These are phyloP conservation scores for Coemansia sp. DNA, from an alignment of 192 early-diverging fungal species.

Conservation along the genomic window DNA sequence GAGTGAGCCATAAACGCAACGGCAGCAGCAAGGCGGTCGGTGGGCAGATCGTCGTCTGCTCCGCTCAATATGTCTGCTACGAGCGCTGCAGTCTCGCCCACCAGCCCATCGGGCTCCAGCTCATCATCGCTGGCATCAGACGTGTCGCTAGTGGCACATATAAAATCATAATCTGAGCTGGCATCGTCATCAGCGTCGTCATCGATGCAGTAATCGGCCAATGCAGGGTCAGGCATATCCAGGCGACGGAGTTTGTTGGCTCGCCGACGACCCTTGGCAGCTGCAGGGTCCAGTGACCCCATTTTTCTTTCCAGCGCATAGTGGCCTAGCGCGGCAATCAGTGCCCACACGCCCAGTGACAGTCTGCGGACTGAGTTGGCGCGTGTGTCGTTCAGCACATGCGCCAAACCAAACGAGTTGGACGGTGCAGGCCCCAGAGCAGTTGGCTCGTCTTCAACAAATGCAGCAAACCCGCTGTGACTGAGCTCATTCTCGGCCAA, in stretches of 20 bases:
- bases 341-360: conserved; percentile 36
- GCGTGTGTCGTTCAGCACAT: conserved; percentile 30
- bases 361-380: conserved; percentile 27
- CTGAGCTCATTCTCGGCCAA: background rate
- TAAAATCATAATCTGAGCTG: conserved; percentile 33
- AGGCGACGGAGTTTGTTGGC: background rate
- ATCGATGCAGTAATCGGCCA: background rate
- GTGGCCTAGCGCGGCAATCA: conserved; percentile 26
- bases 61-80: conserved; percentile 31
- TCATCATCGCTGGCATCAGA: conserved; percentile 20
- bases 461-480: conserved; percentile 19
- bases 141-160: conserved; percentile 14
- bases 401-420: conserved; percentile 16
- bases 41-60: conserved; percentile 16
- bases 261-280: background rate
- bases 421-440: background rate
- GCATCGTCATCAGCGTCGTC: background rate
- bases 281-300: conserved; percentile 1
- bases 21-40: conserved; percentile 29
- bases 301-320: conserved; percentile 23
- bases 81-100: conserved; percentile 25
- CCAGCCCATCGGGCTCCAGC: conserved; percentile 21
- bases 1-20: conserved; percentile 43
- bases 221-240: background rate
- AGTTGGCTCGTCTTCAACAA: conserved; percentile 43